Percentiles rank a stretch among this genome's conserved stretches.
phyloP scores from a whole-genome alignment of 257 asterid species.

The Fraxinus americana region DNA sequence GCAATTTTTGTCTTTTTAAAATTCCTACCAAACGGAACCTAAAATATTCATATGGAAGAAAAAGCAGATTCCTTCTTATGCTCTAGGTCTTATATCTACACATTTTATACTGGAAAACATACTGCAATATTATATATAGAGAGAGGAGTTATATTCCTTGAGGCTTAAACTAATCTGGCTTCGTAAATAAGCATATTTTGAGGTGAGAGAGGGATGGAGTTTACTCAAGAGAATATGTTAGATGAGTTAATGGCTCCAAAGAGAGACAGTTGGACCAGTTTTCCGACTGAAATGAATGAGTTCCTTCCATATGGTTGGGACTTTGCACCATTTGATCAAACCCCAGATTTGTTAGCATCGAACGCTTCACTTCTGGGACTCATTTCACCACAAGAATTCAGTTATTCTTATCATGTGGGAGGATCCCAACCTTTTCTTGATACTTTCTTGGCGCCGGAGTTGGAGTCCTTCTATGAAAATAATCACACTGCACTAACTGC shows the following conservation, averaged over 20 bases:
- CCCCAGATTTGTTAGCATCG: conserved; percentile 40
- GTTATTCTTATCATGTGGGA: not conserved
- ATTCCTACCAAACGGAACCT: no score
- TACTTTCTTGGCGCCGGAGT: conserved; percentile 38
- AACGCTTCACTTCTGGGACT: conserved; percentile 51
- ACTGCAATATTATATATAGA: not conserved
- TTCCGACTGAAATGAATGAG: conserved; percentile 42
- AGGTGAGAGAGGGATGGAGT: conserved; percentile 48
- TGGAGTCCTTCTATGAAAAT: conserved; percentile 33
- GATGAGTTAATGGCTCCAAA: conserved; percentile 60
- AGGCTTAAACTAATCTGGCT: not conserved
- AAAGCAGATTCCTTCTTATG: not conserved
- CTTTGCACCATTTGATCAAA: conserved; percentile 33
- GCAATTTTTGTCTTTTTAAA: no score
- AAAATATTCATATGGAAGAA: not conserved
- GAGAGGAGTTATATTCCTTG: not conserved
- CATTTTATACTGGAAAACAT: conserved; percentile 18
- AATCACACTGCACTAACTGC: no score
- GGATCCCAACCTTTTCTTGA: conserved; percentile 60
- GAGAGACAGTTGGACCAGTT: conserved; percentile 45
- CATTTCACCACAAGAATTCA: conserved; percentile 32
- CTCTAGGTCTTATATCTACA: conserved; percentile 42
- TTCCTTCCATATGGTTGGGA: conserved; percentile 47
- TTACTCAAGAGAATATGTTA: conserved; percentile 34
- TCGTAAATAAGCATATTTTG: not conserved